A percentile compares a stretch with the other conserved stretches of the same genome.
Conservation (phyloP, 2,329 filamentous ascomycete genomes). For the Microsporum ferrugineum region DNA sequence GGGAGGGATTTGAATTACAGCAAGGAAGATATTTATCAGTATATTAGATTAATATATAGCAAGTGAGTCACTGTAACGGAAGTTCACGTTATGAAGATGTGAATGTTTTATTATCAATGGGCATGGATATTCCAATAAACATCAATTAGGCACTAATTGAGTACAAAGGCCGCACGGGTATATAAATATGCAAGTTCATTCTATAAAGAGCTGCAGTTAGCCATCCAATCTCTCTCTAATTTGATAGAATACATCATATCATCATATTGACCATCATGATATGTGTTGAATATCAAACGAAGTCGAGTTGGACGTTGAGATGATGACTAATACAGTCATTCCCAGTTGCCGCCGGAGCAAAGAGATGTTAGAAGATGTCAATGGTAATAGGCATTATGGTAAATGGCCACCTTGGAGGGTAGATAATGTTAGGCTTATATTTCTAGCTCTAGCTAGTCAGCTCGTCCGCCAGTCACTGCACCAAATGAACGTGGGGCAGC, state of each 20-base stretch:
- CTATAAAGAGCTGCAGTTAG: neutral
- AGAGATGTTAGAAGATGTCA: neutral
- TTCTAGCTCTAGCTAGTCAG: neutral
- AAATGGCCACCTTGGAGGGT: neutral
- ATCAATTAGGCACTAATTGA: neutral
- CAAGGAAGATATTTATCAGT: no score
- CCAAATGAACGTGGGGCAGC: slow-evolving; percentile 75
- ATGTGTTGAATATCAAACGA: neutral
- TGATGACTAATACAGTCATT: neutral
- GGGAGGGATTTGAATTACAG: no score
- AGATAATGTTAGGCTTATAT: neutral
- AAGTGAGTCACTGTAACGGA: neutral
- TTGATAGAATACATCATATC: neutral
- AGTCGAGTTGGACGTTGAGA: neutral
- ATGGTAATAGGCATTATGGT: neutral
- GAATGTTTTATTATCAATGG: neutral
- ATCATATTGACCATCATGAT: neutral
- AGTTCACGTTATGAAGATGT: neutral
- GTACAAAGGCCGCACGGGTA: neutral
- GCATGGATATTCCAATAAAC: neutral
- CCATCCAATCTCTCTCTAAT: neutral
- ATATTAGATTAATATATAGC: neutral
- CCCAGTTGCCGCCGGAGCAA: neutral
- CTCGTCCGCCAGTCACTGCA: slow-evolving; percentile 47
- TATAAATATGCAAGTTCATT: neutral